Conservation (phyloP, 2,329 filamentous ascomycete genomes). For the Microdochium nivale region DNA sequence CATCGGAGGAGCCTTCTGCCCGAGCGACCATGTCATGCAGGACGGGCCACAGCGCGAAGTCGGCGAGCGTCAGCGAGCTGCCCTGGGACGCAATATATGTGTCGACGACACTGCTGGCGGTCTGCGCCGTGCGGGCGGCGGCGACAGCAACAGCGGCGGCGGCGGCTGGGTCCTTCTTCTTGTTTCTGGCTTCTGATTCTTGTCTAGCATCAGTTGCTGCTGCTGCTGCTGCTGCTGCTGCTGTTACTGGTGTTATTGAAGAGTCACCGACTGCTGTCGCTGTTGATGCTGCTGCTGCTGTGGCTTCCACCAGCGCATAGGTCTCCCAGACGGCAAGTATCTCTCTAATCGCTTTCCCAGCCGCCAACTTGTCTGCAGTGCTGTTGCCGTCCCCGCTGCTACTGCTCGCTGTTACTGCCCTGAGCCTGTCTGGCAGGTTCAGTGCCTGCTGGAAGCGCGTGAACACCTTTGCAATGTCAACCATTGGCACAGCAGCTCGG, state of each 20-base stretch:
- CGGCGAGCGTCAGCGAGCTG: conserved; percentile 33
- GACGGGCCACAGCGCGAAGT: conserved; percentile 51
- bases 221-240: too few species aligned
- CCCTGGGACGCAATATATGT: conserved; percentile 35
- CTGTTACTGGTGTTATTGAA: too few species aligned
- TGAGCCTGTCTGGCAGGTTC: conserved; percentile 27
- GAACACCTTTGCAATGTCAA: conserved; percentile 25
- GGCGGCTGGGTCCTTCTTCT: too few species aligned
- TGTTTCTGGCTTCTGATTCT: too few species aligned
- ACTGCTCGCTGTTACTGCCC: too few species aligned
- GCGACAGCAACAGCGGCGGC: too few species aligned
- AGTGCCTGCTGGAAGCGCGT: conserved; percentile 34
- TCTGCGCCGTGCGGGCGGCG: too few species aligned
- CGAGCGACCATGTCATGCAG: conserved; percentile 32
- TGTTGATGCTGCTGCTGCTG: conserved; percentile 9
- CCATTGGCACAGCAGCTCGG: conserved; percentile 9
- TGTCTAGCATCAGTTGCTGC: too few species aligned
- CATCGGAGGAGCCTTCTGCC: too few species aligned
- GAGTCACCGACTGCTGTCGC: background rate
- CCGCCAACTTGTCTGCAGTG: background rate
- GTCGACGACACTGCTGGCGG: too few species aligned
- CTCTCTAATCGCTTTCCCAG: conserved; percentile 15
- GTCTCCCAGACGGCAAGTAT: conserved; percentile 32
- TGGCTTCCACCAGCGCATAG: conserved; percentile 22
- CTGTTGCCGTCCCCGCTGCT: background rate